phyloP scores from a whole-genome alignment of 768 basidiomycete species.

The Russula vinacea region DNA sequence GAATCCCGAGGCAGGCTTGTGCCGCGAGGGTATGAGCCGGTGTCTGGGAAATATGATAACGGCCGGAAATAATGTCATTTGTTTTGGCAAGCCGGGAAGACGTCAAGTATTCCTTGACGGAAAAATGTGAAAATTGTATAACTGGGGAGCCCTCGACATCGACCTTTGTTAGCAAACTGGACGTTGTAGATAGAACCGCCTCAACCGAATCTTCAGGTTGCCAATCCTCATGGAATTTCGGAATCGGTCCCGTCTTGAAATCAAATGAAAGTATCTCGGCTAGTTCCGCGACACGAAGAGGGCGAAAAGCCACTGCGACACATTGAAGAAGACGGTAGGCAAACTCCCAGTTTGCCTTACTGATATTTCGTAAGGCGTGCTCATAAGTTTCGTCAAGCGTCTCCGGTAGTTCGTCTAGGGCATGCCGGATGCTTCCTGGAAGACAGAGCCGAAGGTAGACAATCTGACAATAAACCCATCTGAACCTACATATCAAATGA shows the following conservation, averaged over 20 bases:
- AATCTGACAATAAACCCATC: constrained; percentile 5
- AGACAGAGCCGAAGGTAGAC: neutral
- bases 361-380: neutral
- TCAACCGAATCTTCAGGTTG: neutral
- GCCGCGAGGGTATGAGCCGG: neutral
- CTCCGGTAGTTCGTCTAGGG: neutral
- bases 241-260: neutral
- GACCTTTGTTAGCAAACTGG: neutral
- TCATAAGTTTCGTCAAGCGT: constrained; percentile 7
- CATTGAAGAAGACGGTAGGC: constrained; percentile 2
- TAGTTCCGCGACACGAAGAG: neutral
- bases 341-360: neutral
- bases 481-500: neutral
- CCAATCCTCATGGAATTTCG: neutral
- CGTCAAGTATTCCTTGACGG: constrained; percentile 10
- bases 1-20: neutral
- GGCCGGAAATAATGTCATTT: neutral
- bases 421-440: constrained; percentile 1
- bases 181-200: neutral
- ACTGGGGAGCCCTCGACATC: neutral
- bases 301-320: constrained; percentile 8
- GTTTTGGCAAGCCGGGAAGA: constrained; percentile 1
- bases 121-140: constrained; percentile 8
- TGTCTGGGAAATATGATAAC: neutral
- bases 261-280: constrained; percentile 1